Evolutionary conservation across 495 filamentous ascomycete species (phyloP), one percentile per base, ranked within the genome.

Genomic region (Penicillium odoratum): DNA sequence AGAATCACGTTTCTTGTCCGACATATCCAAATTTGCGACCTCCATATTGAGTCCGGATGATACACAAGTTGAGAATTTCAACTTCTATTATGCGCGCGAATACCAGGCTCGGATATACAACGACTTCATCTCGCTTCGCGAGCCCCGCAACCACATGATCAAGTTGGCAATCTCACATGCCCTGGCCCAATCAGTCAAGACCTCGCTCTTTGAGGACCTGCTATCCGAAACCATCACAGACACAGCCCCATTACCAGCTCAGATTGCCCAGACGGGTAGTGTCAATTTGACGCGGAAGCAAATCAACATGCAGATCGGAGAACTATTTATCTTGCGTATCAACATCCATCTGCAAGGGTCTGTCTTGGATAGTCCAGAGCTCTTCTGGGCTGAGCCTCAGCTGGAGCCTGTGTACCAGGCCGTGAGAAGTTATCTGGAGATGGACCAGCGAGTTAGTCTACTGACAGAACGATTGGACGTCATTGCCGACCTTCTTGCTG

Each of bases 31-130:
- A 67, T 98, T 98, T 67, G 95, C 97, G 66, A 79, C 80, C 25
- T 93, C 97, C 62, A 97, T 96, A 68, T 78, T 98, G 49, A 84
- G 83, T 13, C 84, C 85, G 3, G 92, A 94, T 69, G 91, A 97
- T 60, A 84, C 96, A 15, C 93, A 98, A 74, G 89, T 93, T 33
- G 94, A 98, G 68, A 91, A 92, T 64, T 98, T 98, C 79, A 98
- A 98, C 71, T 98, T 97, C 70, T 98, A 98, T 75, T 97, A 98
- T 75, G 97, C 94, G 1, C 83, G 88, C 53, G 92, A 97, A 63
- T 98, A 98, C 69, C 94, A 98, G 66, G 91, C 95, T 10, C 84
- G 95, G 38, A 98, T 98, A 68, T 98, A 98, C 79, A 98, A 98
- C 69, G 94, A 98, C 67, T 98, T 98, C 65, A 98, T 98, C 72